Evolutionary conservation across 768 basidiomycete species (phyloP).

Genomic region (Lyophyllum atratum): DNA sequence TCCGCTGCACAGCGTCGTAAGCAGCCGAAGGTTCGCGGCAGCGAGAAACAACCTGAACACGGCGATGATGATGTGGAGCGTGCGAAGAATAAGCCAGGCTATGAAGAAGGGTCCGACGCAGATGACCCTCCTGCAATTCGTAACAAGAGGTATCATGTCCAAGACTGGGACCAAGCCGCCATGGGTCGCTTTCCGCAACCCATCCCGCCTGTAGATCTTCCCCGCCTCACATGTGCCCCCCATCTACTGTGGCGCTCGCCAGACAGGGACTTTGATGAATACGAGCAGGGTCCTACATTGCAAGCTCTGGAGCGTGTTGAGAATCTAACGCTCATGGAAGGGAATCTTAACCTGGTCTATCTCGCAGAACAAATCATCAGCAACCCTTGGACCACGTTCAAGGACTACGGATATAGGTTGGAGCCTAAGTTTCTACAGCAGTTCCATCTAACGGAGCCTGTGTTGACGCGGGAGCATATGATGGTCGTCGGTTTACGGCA

Average conservation of each 20-base stretch:
- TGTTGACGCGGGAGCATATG: conserved; percentile 11
- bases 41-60: no score
- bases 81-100: no score
- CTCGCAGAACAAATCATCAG: conserved; percentile 11
- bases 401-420: conserved; percentile 16
- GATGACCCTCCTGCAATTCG: background rate
- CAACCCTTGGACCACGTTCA: conserved; percentile 14
- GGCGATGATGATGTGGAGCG: no score
- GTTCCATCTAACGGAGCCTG: conserved; percentile 5
- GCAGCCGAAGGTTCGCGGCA: no score
- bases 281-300: conserved; percentile 12
- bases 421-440: conserved; percentile 6
- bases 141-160: background rate
- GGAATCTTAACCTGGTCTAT: conserved; percentile 8
- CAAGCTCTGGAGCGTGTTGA: conserved; percentile 7
- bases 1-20: no score
- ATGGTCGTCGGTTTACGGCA: conserved; percentile 9
- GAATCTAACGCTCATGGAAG: background rate
- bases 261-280: conserved; percentile 11
- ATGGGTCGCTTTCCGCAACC: conserved; percentile 3
- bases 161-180: conserved; percentile 1
- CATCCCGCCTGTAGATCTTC: conserved; percentile 1
- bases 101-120: no score
- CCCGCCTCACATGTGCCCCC: background rate
- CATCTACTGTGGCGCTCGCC: background rate